Conservation (phyloP, 257 asterid species). For the Sherardia arvensis region DNA sequence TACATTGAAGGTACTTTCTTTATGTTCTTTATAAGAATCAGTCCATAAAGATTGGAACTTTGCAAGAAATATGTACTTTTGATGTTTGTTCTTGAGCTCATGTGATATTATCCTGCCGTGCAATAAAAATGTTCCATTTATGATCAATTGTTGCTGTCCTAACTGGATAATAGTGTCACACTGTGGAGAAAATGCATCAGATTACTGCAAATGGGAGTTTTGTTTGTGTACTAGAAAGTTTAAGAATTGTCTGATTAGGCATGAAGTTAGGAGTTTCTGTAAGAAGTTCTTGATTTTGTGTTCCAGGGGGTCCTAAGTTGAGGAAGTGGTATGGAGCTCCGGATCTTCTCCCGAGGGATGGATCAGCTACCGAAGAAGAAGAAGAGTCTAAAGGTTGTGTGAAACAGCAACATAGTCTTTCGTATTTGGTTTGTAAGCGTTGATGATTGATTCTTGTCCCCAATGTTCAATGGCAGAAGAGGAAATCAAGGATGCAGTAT, state of each 20-base stretch:
- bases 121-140: not conserved
- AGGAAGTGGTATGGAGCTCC: conserved; percentile 99
- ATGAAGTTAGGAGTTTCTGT: not conserved
- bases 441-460: conserved; percentile 9
- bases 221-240: not conserved
- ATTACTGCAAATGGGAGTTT: not conserved
- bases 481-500: conserved; percentile 71
- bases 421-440: not conserved
- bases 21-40: no score
- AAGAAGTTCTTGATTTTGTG: not conserved
- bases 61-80: not conserved
- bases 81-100: not conserved
- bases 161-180: not conserved
- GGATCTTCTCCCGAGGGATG: conserved; percentile 53
- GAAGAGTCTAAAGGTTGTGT: conserved; percentile 51
- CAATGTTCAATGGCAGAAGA: conserved; percentile 37
- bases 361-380: conserved; percentile 34
- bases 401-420: not conserved
- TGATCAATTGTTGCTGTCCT: not conserved
- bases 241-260: not conserved
- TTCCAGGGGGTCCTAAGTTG: conserved; percentile 89
- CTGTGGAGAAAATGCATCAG: not conserved
- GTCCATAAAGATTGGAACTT: conserved; percentile 3
- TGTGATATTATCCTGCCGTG: not conserved
- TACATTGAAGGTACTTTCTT: conserved; percentile 67